Evolutionary conservation across 306 rosid genomes (phyloP), one percentile per base, ranked within the genome.

Genomic region (Carpinus viminea): DNA sequence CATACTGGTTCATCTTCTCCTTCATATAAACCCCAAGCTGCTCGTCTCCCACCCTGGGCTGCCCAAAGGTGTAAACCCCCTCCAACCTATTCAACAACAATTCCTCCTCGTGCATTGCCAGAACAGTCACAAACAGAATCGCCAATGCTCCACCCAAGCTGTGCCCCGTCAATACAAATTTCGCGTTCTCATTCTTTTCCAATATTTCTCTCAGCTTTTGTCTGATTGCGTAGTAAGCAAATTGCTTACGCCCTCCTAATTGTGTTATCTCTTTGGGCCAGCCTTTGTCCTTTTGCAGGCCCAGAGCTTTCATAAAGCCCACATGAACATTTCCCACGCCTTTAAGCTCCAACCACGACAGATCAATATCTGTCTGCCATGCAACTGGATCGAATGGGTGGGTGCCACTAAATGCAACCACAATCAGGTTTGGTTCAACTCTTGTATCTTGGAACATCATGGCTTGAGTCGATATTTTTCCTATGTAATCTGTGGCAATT

Each of bases 121-220:
- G 87, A 62, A 91, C 84, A 0, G 92, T 86, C 11, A 75, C 83
- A 62, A 89, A 94, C 34, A 94, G 34, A 76, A 90, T 79, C 3
- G 97, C 95, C 81, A 92, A 83, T 0, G 98, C 97, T 52, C 87
- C 97, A 52, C 98, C 97, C 54, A 94, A 85, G 31, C 95, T 94
- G 62, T 94, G 97, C 18, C 95, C 98, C 17, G 95, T 85, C 46
- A 94, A 0, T 62, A 94, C 86, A 69, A 92, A 89, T 65, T 85
- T 91, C 8, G 97, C 95, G 4, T 53, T 82, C 57, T 76, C 55
- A 52, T 91, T 87, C 75, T 68, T 51, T 75, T 59, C 26, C 64
- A 93, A 50, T 43, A 84, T 60, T 9, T 46, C 75, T 76, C 76
- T 85, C 13, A 94, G 72, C 57, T 45, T 52, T 73, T 85, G 43